Base-by-base conservation (phyloP, 768 basidiomycete species). In the Mycena filopes region DNA sequence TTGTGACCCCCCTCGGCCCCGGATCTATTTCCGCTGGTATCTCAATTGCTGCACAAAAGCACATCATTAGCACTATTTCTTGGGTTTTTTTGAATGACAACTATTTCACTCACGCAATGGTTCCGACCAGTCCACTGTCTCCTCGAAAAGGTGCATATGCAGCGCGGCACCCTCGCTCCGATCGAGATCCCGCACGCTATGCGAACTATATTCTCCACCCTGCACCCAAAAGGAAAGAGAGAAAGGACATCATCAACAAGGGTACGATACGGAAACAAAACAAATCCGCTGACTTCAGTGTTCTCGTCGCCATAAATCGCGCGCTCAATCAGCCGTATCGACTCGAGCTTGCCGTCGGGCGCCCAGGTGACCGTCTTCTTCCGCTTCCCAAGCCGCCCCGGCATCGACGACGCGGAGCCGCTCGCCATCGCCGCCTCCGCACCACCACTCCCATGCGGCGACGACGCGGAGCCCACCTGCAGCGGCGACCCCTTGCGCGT, bases 291-390 rank as follows among this genome's bases (percentile, higher is more conserved):
- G 86, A 94, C 94, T 85, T 92, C 90, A 82, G 86, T 83, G 72
- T 88, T 87, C 83, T 95, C 94, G 78, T 94, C 94, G 71, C 94
- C 94, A 81, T 95, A 95, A 72, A 94, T 82, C 69, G 94, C 93
- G 73, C 86, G 87, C 81, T 94, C 92, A 80, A 95, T 95, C 76
- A 89, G 77, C 78, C 87, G 88, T 76, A 95, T 83, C 72, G 86
- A 81, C 81, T 89, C 91, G 70, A 95, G 88, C 76, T 86, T 80
- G 73, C 82, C 84, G 66, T 93, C 92, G 42, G 91, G 82, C 40
- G 90, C 87, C 90, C 93, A 95, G 31, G 87, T 87, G 49, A 94
- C 93, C 47, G 85, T 77, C 79, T 95, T 95, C 81, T 87, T 89
- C 81, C 86, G 90, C 81, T 86, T 88, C 72, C 86, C 83, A 55